A percentile compares a stretch with the other conserved stretches of the same genome.
phyloP scores from a whole-genome alignment of 176 grass and related monocot species.

The Rhipidocladum racemiflorum region DNA sequence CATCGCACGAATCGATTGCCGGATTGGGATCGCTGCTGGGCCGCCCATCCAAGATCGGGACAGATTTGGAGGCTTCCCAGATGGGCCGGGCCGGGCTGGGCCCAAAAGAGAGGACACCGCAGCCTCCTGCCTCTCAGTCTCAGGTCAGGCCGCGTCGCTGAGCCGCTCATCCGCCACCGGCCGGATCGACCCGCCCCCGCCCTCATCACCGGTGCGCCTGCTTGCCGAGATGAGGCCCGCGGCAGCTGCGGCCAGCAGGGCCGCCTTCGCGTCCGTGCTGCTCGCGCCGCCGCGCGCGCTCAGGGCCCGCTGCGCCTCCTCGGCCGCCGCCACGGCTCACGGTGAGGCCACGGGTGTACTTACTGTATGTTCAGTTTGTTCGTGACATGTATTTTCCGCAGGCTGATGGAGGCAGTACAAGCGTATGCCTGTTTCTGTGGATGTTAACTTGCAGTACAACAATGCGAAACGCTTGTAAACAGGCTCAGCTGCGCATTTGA shows the following conservation, averaged over 20 bases:
- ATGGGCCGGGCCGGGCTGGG: neutral
- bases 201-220: neutral
- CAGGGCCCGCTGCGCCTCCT: constrained; percentile 40
- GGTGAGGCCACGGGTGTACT: constrained; percentile 27
- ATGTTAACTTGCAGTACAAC: neutral
- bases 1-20: no score
- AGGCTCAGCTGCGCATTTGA: neutral
- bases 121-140: no score
- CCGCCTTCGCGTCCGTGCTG: constrained; percentile 47
- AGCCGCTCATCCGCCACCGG: neutral
- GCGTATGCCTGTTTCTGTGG: neutral
- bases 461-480: neutral
- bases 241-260: constrained; percentile 33
- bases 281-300: constrained; percentile 19
- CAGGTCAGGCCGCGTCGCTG: no score
- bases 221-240: constrained; percentile 40
- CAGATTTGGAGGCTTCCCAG: neutral
- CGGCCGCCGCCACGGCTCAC: constrained; percentile 30
- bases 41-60: neutral
- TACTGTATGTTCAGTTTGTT: no score
- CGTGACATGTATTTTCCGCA: neutral
- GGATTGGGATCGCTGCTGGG: no score
- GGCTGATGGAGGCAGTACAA: neutral
- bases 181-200: constrained; percentile 21
- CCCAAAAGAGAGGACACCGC: neutral